Conservation (phyloP, 441 rosid species). For the Populus hybrid region DNA sequence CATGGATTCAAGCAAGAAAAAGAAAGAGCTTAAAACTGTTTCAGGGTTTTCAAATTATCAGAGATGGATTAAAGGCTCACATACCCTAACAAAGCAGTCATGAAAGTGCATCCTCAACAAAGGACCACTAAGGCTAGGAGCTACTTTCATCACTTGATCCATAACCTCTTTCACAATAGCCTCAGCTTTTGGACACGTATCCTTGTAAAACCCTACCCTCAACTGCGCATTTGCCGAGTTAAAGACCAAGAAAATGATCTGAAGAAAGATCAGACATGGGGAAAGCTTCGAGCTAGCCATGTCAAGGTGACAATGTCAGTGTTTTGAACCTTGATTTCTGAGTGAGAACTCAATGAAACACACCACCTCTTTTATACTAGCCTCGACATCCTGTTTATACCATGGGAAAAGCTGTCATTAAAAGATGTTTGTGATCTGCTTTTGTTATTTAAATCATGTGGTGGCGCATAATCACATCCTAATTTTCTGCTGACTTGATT, state of each 20-base stretch:
- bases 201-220: constrained; percentile 48
- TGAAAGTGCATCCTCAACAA: constrained; percentile 61
- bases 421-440: neutral
- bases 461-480: neutral
- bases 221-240: constrained; percentile 30
- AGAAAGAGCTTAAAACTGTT: neutral
- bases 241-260: constrained; percentile 20
- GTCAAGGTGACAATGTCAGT: no score
- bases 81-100: constrained; percentile 62
- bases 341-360: no score
- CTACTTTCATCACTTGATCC: constrained; percentile 31
- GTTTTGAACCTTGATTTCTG: neutral
- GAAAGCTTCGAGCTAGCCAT: constrained; percentile 42
- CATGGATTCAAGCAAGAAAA: neutral
- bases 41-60: neutral
- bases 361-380: constrained; percentile 4
- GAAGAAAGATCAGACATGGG: constrained; percentile 26
- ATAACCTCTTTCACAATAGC: constrained; percentile 35
- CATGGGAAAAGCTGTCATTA: constrained; percentile 4
- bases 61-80: neutral
- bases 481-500: neutral
- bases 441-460: neutral
- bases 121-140: constrained; percentile 48
- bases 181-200: constrained; percentile 47
- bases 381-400: neutral